A percentile compares a stretch with the other conserved stretches of the same genome.
These are phyloP conservation scores for Dactylis glomerata DNA, from an alignment of 176 grass and related monocot species.

Conservation along the genomic window DNA sequence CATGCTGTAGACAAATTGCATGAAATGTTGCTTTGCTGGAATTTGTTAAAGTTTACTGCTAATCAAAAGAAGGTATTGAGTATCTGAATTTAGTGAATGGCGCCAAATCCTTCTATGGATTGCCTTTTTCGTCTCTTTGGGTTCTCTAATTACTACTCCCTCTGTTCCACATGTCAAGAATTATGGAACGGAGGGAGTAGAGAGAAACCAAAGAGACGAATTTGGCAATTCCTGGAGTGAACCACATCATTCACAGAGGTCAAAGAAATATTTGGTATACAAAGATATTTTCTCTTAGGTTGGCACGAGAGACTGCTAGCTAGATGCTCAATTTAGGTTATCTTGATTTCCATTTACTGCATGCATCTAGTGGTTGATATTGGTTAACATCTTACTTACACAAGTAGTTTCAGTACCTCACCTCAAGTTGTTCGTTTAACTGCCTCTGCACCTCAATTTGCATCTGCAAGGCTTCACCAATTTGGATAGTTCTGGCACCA, in stretches of 20 bases:
- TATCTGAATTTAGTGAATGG: not conserved
- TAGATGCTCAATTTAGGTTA: constrained; percentile 13
- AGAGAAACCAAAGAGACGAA: too few species aligned
- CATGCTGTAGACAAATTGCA: constrained; percentile 16
- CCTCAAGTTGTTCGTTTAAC: constrained; percentile 90
- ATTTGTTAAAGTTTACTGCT: not conserved
- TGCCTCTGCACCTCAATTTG: constrained; percentile 93
- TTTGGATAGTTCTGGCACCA: constrained; percentile 75
- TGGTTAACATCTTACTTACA: not conserved
- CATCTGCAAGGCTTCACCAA: constrained; percentile 90
- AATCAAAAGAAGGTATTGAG: not conserved
- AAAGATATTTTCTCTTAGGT: not conserved
- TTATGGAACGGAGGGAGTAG: too few species aligned
- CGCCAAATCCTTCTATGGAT: not conserved
- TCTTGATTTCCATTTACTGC: constrained; percentile 14
- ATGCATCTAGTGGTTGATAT: constrained; percentile 13
- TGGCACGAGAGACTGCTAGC: not conserved
- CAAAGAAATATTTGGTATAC: not conserved
- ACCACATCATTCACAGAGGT: not conserved
- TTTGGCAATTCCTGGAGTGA: not conserved
- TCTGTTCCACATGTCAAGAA: too few species aligned
- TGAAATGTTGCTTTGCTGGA: constrained; percentile 7
- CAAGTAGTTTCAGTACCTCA: constrained; percentile 32
- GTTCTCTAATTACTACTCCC: constrained; percentile 18
- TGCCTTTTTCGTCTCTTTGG: not conserved